Conservation (phyloP, 169 alveolate genomes). For the Plasmodium blacklocki region DNA sequence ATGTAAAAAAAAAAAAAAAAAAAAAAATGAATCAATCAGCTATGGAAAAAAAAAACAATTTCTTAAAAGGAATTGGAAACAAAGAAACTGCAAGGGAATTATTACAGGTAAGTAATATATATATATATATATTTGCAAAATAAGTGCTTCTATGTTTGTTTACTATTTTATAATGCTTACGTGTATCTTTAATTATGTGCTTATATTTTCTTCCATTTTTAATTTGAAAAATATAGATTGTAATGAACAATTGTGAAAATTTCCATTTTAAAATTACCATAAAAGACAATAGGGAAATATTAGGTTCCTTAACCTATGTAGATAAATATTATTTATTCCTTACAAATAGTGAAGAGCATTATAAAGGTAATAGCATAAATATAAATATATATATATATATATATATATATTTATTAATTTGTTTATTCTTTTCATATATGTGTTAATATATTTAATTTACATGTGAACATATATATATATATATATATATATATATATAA, state of each 20-base stretch:
- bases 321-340: constrained; percentile 59
- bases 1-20: neutral
- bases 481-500: neutral
- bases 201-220: neutral
- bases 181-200: no score
- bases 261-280: constrained; percentile 37
- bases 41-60: constrained; percentile 33
- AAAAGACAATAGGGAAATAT: constrained; percentile 64
- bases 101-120: constrained; percentile 19
- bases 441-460: no score
- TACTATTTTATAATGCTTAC: no score
- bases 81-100: constrained; percentile 30
- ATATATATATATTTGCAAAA: constrained; percentile 4
- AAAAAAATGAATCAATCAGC: constrained; percentile 25
- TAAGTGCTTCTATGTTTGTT: no score
- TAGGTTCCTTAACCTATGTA: constrained; percentile 47
- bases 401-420: neutral
- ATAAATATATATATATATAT: neutral
- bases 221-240: constrained; percentile 8
- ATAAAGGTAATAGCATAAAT: constrained; percentile 30
- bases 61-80: constrained; percentile 52
- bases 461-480: neutral
- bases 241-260: constrained; percentile 33
- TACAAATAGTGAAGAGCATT: constrained; percentile 47
- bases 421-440: no score